Evolutionary conservation across 1,139 yeast genomes (phyloP), one percentile per base, ranked within the genome.

Genomic region (Scheffersomyces cryptocercus): DNA sequence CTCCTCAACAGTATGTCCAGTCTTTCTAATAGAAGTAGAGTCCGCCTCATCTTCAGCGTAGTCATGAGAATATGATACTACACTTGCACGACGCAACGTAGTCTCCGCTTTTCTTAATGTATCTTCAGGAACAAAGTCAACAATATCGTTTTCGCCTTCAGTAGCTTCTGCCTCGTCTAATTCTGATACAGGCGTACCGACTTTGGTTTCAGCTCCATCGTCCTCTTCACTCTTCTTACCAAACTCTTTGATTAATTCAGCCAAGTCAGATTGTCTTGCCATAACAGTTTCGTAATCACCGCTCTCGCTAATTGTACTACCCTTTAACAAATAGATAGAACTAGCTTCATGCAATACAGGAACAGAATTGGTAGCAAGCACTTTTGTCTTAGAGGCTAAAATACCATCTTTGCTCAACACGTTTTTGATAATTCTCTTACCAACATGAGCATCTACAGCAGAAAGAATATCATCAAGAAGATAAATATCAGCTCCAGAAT

Each of bases 231-330:
- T 68, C 42, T 76, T 76, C 50, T 79, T 79, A 47, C 97, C 97
- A 61, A 81, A 90, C 50, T 89, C 97, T 42, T 73, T 73, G 47
- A 93, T 80, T 58, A 93, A 74, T 45, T 74, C 39, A 9, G 54
- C 54, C 44, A 54, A 52, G 14, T 50, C 56, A 12, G 49, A 44
- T 28, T 48, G 46, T 28, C 45, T 45, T 5, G 38, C 45, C 46
- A 47, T 44, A 8, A 52, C 55, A 8, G 44, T 44, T 2, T 59
- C 58, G 46, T 53, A 68, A 16, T 57, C 58, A 10, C 77, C 77
- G 29, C 64, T 55, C 44, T 64, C 68, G 5, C 48, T 42, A 26
- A 64, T 56, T 12, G 54, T 44, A 14, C 64, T 64, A 24, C 47
- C 44, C 28, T 67, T 69, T 40, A 68, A 57, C 37, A 64, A 54